Evolutionary conservation across 2,329 filamentous ascomycete species (phyloP).

Genomic region (Colletotrichum sidae): DNA sequence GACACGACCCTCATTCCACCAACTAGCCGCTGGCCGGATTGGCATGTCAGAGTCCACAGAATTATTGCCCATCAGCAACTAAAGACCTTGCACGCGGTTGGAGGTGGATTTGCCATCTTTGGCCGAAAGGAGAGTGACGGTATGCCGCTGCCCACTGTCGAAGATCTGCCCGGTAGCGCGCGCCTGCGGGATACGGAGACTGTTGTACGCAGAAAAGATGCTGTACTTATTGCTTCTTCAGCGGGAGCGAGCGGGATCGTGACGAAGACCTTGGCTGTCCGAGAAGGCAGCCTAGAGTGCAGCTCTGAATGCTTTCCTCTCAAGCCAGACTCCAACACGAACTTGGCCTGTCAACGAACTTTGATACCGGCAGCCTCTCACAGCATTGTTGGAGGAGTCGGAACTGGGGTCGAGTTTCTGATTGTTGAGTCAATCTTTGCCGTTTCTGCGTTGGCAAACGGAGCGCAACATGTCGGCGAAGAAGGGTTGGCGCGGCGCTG

Average conservation of each 20-base stretch:
- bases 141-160: constrained; percentile 9
- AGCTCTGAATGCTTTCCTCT: constrained; percentile 23
- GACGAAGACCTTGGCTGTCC: not conserved
- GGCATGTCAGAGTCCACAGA: constrained; percentile 46
- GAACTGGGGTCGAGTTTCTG: not conserved
- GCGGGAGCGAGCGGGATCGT: constrained; percentile 7
- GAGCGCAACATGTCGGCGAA: not conserved
- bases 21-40: constrained; percentile 47
- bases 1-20: constrained; percentile 46
- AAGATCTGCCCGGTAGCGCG: not conserved
- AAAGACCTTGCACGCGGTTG: constrained; percentile 33
- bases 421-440: constrained; percentile 33
- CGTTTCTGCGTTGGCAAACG: constrained; percentile 14
- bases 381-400: not conserved
- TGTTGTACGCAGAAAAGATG: not conserved
- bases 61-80: constrained; percentile 6
- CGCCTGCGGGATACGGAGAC: constrained; percentile 7
- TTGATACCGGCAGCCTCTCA: constrained; percentile 37
- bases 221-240: constrained; percentile 24
- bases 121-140: constrained; percentile 12
- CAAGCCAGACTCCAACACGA: constrained; percentile 44
- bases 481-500: constrained; percentile 9
- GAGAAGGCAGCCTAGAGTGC: not conserved
- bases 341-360: constrained; percentile 40
- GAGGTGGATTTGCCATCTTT: constrained; percentile 42